A percentile compares a stretch with the other conserved stretches of the same genome.
phyloP scores from a whole-genome alignment of 163 green algal genomes.

The Chlamydomonas reinhardtii region DNA sequence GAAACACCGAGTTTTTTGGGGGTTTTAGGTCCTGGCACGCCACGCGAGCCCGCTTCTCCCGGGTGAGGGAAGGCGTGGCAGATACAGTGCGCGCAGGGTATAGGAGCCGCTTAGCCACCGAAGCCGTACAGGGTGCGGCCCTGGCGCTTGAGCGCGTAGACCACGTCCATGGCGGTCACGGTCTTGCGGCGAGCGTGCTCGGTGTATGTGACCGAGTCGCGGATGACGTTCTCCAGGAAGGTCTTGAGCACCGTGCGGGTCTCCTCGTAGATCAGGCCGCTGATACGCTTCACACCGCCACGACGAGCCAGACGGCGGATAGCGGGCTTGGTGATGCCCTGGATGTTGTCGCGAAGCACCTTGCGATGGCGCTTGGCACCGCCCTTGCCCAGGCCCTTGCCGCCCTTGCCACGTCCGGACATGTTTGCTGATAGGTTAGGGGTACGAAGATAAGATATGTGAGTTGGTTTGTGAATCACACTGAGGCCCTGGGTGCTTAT shows the following conservation, averaged over 20 bases:
- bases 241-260: slow-evolving; percentile 91
- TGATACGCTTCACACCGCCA: slow-evolving; percentile 93
- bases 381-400: slow-evolving; percentile 95
- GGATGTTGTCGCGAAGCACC: slow-evolving; percentile 95
- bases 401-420: slow-evolving; percentile 87
- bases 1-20: too few relatives aligned
- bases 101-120: slow-evolving; percentile 68
- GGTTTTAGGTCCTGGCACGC: too few relatives aligned
- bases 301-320: slow-evolving; percentile 86
- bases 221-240: slow-evolving; percentile 81
- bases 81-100: too few relatives aligned
- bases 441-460: too few relatives aligned
- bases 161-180: slow-evolving; percentile 89
- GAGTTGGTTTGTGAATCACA: too few relatives aligned
- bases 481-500: too few relatives aligned
- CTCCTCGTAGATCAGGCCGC: slow-evolving; percentile 98
- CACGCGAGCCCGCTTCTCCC: too few relatives aligned
- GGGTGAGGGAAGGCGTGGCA: too few relatives aligned
- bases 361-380: slow-evolving; percentile 95
- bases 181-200: slow-evolving; percentile 97
- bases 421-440: slow-evolving; percentile 36
- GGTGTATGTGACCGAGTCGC: slow-evolving; percentile 92
- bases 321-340: slow-evolving; percentile 95
- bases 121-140: slow-evolving; percentile 95
- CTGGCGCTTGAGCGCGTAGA: slow-evolving; percentile 98